phyloP scores from a whole-genome alignment of 164 flowering plant species.

The Protea cynaroides region DNA sequence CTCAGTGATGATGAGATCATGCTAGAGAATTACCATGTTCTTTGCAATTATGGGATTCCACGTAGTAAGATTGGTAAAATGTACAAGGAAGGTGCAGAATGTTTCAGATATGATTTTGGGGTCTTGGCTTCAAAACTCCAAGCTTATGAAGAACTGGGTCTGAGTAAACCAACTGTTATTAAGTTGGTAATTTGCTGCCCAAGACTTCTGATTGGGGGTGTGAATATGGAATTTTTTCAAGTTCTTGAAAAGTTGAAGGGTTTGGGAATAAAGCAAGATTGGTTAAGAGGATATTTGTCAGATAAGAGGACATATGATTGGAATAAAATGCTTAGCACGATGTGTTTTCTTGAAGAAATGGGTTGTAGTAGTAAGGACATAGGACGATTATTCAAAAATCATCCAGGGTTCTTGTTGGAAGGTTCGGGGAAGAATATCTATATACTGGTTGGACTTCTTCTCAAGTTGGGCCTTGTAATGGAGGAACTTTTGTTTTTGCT shows the following conservation, averaged over 20 bases:
- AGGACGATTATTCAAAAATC: slow-evolving; percentile 21
- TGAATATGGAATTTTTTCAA: slow-evolving; percentile 23
- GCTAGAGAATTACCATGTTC: slow-evolving; percentile 48
- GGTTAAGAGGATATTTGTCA: slow-evolving; percentile 37
- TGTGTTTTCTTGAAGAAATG: slow-evolving; percentile 39
- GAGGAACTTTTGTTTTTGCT: slow-evolving; percentile 26
- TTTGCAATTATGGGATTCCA: slow-evolving; percentile 54
- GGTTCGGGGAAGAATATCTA: slow-evolving; percentile 50
- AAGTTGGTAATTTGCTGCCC: slow-evolving; percentile 49
- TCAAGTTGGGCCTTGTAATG: slow-evolving; percentile 46
- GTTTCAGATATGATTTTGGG: slow-evolving; percentile 43
- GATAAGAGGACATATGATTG: slow-evolving; percentile 30
- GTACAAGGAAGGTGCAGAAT: slow-evolving; percentile 39
- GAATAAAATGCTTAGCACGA: slow-evolving; percentile 33
- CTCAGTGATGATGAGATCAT: slow-evolving; percentile 45
- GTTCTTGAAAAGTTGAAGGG: slow-evolving; percentile 32
- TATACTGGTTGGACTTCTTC: slow-evolving; percentile 32
- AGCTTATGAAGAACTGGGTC: slow-evolving; percentile 48
- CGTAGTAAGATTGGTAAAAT: slow-evolving; percentile 48
- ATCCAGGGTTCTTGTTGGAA: slow-evolving; percentile 44
- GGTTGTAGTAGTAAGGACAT: slow-evolving; percentile 39
- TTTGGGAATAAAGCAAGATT: slow-evolving; percentile 37
- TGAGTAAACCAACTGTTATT: slow-evolving; percentile 29
- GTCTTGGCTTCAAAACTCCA: slow-evolving; percentile 38
- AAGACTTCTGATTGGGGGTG: slow-evolving; percentile 41